Conservation (phyloP, 2,329 filamentous ascomycete species). For the Fusarium drepaniforme region DNA sequence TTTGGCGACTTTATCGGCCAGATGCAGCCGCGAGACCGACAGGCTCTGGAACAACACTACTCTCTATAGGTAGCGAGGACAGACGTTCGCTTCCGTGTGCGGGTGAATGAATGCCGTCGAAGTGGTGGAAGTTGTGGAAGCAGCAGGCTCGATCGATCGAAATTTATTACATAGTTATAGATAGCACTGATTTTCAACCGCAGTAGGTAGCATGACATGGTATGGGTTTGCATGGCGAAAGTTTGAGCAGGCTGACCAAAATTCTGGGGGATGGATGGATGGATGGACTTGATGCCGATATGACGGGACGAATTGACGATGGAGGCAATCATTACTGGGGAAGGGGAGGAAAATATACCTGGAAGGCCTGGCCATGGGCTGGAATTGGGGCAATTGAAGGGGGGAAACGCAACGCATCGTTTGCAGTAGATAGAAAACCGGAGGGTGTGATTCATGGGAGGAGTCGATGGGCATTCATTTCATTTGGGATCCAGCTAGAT, state of each 20-base stretch:
- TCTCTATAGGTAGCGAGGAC: conserved; percentile 48
- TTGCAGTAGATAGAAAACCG: conserved; percentile 35
- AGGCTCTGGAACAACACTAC: conserved; percentile 63
- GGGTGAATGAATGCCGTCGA: conserved; percentile 18
- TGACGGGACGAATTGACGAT: conserved; percentile 36
- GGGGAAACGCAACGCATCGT: not conserved
- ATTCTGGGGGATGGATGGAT: conserved; percentile 26
- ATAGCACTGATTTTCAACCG: conserved; percentile 44
- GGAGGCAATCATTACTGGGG: conserved; percentile 19
- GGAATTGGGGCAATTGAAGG: conserved; percentile 11
- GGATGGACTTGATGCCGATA: conserved; percentile 33
- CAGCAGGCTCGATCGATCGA: conserved; percentile 8
- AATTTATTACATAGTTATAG: conserved; percentile 47
- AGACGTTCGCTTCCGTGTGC: not conserved
- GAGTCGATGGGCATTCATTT: conserved; percentile 29
- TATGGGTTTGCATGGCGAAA: conserved; percentile 40
- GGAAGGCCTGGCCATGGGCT: not conserved
- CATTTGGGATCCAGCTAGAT: conserved; percentile 31
- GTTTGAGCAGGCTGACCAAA: conserved; percentile 31
- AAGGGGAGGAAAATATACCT: conserved; percentile 36
- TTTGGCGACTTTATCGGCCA: conserved; percentile 67
- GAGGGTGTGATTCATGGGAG: conserved; percentile 9
- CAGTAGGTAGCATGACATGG: conserved; percentile 40
- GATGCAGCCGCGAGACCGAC: conserved; percentile 62
- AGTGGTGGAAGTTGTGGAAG: conserved; percentile 5